phyloP scores from a whole-genome alignment of 192 early-diverging fungal genomes.

The Endogone sp. region DNA sequence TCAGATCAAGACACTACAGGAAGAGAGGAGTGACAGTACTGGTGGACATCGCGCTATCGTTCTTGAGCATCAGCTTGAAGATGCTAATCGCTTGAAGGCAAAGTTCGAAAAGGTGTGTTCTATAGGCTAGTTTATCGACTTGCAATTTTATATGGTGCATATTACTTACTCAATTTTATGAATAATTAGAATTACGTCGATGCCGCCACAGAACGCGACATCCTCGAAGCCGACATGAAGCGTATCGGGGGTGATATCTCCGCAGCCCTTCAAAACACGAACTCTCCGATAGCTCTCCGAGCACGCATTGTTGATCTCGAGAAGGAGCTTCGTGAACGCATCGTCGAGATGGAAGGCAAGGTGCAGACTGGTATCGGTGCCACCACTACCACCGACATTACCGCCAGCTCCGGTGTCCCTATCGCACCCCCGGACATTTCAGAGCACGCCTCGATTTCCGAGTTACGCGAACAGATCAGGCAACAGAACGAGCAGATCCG shows the following conservation, averaged over 20 bases:
- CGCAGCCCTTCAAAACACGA: conserved; percentile 20
- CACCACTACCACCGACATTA: conserved; percentile 33
- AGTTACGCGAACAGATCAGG: conserved; percentile 34
- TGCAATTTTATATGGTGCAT: neutral
- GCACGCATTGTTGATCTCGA: conserved; percentile 30
- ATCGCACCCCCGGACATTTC: conserved; percentile 11
- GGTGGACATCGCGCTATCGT: conserved; percentile 13
- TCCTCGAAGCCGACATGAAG: conserved; percentile 19
- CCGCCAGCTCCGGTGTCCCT: neutral
- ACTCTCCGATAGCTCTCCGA: conserved; percentile 20
- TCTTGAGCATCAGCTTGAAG: conserved; percentile 11
- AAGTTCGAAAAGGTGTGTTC: conserved; percentile 22
- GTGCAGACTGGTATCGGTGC: conserved; percentile 17
- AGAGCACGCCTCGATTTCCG: conserved; percentile 14
- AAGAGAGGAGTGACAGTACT: conserved; percentile 2
- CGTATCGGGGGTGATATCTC: conserved; percentile 30
- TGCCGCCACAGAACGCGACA: conserved; percentile 23
- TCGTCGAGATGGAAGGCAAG: conserved; percentile 11
- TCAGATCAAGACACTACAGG: conserved; percentile 23
- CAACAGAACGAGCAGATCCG: conserved; percentile 48
- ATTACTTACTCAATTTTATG: conserved; percentile 1
- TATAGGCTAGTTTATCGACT: no score
- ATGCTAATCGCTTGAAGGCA: conserved; percentile 36
- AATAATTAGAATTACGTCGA: conserved; percentile 8
- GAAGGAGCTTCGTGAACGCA: conserved; percentile 31